Base-by-base conservation (phyloP, 139 green algal species). In the Pycnococcus provasolii region DNA sequence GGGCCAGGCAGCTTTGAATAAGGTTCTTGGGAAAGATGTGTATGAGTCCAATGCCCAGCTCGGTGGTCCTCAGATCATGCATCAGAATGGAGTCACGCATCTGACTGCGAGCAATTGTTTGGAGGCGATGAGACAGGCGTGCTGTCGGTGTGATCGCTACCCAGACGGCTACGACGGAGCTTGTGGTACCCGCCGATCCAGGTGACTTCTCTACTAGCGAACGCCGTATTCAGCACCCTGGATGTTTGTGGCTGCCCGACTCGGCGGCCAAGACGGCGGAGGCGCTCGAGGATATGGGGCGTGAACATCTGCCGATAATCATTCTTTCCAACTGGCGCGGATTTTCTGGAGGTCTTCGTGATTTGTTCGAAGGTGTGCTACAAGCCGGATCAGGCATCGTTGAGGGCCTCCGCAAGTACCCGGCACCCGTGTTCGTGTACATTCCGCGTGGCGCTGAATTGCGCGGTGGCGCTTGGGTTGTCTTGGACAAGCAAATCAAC, bases 321-420 rank as follows among this genome's bases (percentile, higher is more conserved):
- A 84, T 98, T 43, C 79, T 98, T 58, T 92, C 92, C 71, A 98
- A 98, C 82, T 98, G 92, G 92, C 68, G 92, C 4, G 92, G 92
- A 62, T 98, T 98, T 83, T 90, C 81, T 9, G 92, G 92, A 15
- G 92, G 92, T 4, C 89, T 95, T 81, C 66, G 90, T 11, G 92
- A 98, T 80, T 83, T 98, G 9, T 97, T 97, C 72, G 92, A 96
- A 57, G 92, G 92, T 4, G 86, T 98, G 53, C 81, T 98, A 74
- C 88, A 96, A 82, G 82, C 84, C 3, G 92, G 92, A 13, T 89
- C 86, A n/a, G 67, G 89, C 4, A 98, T 98, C 40, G 92, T 98
- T 58, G 92, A 98, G 68, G 54, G 76, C 42, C 84, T 98, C 75
- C 82, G 92, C 45, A 81, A 78, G 1, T 98, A 95, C 83, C 62